A percentile compares a stretch with the other conserved stretches of the same genome.
These are phyloP conservation scores for Linnemannia schmuckeri DNA, from an alignment of 192 early-diverging fungal genomes.

Conservation along the genomic window DNA sequence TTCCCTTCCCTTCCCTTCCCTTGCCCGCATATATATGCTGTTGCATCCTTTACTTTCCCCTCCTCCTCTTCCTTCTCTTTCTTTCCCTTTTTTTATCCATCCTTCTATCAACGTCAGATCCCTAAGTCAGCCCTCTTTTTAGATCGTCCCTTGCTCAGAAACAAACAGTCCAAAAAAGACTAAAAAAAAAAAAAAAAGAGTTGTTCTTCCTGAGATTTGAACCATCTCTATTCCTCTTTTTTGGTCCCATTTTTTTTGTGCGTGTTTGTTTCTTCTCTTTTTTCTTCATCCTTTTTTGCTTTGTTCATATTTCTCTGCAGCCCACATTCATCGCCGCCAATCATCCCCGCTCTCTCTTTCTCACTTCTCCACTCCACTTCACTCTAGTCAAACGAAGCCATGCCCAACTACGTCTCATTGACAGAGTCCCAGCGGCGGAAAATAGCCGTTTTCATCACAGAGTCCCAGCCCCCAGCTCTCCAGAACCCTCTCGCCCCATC, in stretches of 20 bases:
- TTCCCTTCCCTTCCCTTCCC: neutral
- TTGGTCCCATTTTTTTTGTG: neutral
- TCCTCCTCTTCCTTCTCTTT: too few relatives aligned
- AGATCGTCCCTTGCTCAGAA: too few relatives aligned
- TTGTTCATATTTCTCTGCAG: neutral
- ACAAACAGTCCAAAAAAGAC: too few relatives aligned
- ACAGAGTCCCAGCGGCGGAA: slow-evolving; percentile 54
- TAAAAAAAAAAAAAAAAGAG: neutral
- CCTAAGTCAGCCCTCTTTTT: too few relatives aligned
- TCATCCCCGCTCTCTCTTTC: neutral
- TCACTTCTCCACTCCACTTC: neutral
- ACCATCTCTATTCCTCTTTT: neutral
- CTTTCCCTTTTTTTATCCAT: too few relatives aligned
- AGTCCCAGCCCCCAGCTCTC: slow-evolving; percentile 32
- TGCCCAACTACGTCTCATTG: slow-evolving; percentile 56
- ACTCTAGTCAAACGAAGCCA: neutral
- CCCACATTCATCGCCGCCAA: neutral
- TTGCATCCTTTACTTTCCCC: neutral
- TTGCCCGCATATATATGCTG: neutral
- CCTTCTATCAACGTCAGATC: too few relatives aligned
- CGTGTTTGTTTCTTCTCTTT: neutral
- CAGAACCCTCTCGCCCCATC: slow-evolving; percentile 23
- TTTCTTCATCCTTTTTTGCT: neutral
- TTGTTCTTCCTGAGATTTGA: neutral
- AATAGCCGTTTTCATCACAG: slow-evolving; percentile 57